phyloP scores from a whole-genome alignment of 805 yeast genomes.

The Zygoascus bituminiphila region DNA sequence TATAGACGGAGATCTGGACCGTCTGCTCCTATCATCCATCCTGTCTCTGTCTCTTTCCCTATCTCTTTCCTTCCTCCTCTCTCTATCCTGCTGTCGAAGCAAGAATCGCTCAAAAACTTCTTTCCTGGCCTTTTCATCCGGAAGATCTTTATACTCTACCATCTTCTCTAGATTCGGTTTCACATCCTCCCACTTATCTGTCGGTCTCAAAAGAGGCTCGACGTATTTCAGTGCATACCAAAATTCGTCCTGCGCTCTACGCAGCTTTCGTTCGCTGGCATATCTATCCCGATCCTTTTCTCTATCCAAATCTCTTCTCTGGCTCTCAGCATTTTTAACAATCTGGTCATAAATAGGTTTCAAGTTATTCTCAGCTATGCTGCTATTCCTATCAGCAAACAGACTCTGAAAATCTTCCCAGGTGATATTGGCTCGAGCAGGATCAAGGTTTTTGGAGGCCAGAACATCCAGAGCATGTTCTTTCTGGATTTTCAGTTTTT shows the following conservation, averaged over 20 bases:
- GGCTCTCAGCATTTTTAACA: not conserved
- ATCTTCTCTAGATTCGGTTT: constrained; percentile 24
- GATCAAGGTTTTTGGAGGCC: constrained; percentile 28
- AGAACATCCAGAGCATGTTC: constrained; percentile 50
- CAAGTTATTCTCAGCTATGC: constrained; percentile 17
- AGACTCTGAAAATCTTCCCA: constrained; percentile 13
- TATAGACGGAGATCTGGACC: not conserved
- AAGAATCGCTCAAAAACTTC: constrained; percentile 32
- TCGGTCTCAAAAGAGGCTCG: constrained; percentile 25
- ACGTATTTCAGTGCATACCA: constrained; percentile 24
- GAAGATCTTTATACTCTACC: constrained; percentile 32
- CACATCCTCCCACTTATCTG: constrained; percentile 33
- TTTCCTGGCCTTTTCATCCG: constrained; percentile 25
- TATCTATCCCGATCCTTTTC: constrained; percentile 22
- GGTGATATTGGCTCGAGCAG: not conserved
- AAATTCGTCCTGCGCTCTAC: constrained; percentile 27
- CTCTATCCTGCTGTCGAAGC: constrained; percentile 21
- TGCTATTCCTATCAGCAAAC: constrained; percentile 19
- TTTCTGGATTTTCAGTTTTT: constrained; percentile 47
- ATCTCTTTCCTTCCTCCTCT: not conserved
- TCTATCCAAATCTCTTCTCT: constrained; percentile 6
- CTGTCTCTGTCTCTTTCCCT: constrained; percentile 20
- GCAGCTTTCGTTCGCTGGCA: constrained; percentile 22
- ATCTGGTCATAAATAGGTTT: constrained; percentile 5
- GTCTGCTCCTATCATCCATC: not conserved